Evolutionary conservation across 345 rosid genomes (phyloP), one percentile per base, ranked within the genome.

Genomic region (Isatis tinctoria): DNA sequence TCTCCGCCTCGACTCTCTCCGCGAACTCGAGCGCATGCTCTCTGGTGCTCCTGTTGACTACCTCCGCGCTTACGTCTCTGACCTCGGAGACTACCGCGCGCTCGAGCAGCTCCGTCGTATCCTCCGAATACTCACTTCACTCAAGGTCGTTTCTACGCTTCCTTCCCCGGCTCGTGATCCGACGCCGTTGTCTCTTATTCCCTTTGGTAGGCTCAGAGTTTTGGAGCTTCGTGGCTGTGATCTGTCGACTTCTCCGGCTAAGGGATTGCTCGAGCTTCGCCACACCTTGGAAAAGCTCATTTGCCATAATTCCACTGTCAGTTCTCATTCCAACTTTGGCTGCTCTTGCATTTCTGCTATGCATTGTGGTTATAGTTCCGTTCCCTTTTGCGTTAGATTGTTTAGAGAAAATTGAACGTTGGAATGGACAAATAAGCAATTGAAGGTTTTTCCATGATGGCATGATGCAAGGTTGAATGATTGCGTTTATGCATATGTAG

Each of bases 261-360:
- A 80, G 74, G 98, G 98, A 5, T 79, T 94, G 81, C 89, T 94
- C 8, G 90, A 94, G 79, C 76, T 94, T 72, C 82, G 96, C 37
- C 87, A 87, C 77, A 87, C 97, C 8, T 72, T 94, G 82, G 97
- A 94, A 82, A 94, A 92, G 82, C 87, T 94, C 66, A 81, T 87
- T 20, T 94, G 98, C 70, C 97, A 91, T 61, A 90, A 94, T 78
- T 94, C 98, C 62, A 90, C 98, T 56, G 98, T 94, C 68, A 87
- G 96, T 84, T 57, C 16, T 30, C 20, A 28, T 17, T 27, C 39
- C 51, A 11, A 52, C 20, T 72, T n/a, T 60, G 2, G 6, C n/a
- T 3, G 9, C 47, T 60, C 2, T 10, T 37, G 33, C 51, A 6
- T 33, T 52, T 67, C 27, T 51, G 32, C 24, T 32, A 11, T 16